Evolutionary conservation across 2,329 filamentous ascomycete genomes (phyloP).

Genomic region (Gliomastix tumulicola): DNA sequence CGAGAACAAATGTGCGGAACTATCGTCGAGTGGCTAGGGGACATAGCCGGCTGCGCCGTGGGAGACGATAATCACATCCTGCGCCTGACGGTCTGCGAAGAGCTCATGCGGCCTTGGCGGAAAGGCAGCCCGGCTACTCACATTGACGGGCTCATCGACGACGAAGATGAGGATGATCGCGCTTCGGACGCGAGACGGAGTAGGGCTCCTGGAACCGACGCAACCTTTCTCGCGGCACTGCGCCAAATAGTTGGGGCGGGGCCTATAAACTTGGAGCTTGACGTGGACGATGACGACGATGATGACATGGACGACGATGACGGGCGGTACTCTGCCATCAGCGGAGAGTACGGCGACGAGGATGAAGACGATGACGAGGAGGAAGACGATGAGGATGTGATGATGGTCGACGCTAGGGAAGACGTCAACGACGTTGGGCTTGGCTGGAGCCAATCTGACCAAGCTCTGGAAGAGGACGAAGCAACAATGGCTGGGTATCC

Average conservation of each 20-base stretch:
- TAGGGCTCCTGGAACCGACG: conserved; percentile 22
- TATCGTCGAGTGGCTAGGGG: conserved; percentile 91
- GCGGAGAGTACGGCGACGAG: conserved; percentile 28
- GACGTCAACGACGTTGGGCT: conserved; percentile 38
- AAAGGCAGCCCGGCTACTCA: conserved; percentile 80
- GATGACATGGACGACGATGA: conserved; percentile 23
- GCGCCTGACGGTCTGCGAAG: conserved; percentile 78
- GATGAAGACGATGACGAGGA: conserved; percentile 37
- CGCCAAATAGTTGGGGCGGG: conserved; percentile 21
- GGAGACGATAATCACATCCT: conserved; percentile 74
- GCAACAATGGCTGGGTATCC: conserved; percentile 71
- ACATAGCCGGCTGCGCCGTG: conserved; percentile 85
- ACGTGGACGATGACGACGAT: conserved; percentile 18
- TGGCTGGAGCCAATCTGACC: conserved; percentile 49
- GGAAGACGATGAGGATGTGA: conserved; percentile 48
- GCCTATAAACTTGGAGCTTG: conserved; percentile 16
- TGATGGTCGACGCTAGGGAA: conserved; percentile 47
- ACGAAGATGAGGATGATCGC: conserved; percentile 40
- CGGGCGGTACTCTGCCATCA: too few species aligned
- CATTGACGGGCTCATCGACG: conserved; percentile 38
- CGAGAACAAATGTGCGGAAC: conserved; percentile 98
- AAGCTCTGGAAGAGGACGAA: conserved; percentile 68
- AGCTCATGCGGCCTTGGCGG: conserved; percentile 82
- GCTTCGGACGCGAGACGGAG: conserved; percentile 27
- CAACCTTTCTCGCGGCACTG: conserved; percentile 26